Base-by-base conservation (phyloP, 176 grass and related monocot genomes). In the Puya raimondii region DNA sequence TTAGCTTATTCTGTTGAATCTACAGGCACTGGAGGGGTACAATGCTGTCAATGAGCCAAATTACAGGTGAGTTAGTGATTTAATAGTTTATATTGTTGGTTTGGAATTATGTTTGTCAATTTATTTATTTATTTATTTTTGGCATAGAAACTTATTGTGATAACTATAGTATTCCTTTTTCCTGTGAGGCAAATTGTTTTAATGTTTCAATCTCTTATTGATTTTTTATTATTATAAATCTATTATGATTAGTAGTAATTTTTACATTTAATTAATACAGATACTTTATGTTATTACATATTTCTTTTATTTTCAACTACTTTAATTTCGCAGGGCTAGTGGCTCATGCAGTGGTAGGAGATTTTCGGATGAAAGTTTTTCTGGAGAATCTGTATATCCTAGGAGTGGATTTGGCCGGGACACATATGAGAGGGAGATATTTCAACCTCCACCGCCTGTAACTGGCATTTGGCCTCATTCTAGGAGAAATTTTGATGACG, bases 1-100 rank as follows among this genome's bases (percentile, higher is more conserved):
- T 86, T 86, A 42, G 73, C 82, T 91, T 91, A 96, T 91, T 94
- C 95, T 94, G 87, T 99, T 99, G 82, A 99, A 99, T 94, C 90
- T 94, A 99, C 95, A 99, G 95, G 95, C 90, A 86, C 80, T 79
- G 1, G 90, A 94, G 88, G 85, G 89, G 65, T 99, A 99, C 80
- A 83, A 71, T 70, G 53, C 77, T 57, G 80, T 80, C 70, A 86
- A 72, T 77, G 82, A 85, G 69, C 84, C 85, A 80, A 83, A 91
- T 80, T 99, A 80, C 69, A 91, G 87, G 95, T 91, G 79, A 77
- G 73, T 72, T 14, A 18, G 21, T 61, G 56, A 9, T 18, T 61
- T 61, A 20, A 61, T 0, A 21, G 16, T 61, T 61, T 20, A 9
- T 61, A 61, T 61, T 18, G 56, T 42, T 61, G 56, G 17, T 20